phyloP scores from a whole-genome alignment of 106 monocot genomes.

The Allium fistulosum region DNA sequence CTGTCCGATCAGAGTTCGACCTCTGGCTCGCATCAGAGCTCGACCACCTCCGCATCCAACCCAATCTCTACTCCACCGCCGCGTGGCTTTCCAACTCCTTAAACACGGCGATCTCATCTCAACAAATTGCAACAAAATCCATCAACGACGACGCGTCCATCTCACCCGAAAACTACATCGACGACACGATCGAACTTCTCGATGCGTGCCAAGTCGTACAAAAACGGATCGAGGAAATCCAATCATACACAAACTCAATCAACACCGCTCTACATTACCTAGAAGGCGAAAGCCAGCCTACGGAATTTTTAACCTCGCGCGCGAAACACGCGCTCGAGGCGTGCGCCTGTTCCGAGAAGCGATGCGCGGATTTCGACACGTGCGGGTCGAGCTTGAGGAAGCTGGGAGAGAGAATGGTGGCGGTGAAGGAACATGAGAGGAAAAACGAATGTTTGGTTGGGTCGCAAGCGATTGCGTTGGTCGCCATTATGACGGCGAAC shows the following conservation, averaged over 20 bases:
- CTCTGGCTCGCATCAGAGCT: conserved; percentile 39
- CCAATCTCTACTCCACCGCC: conserved; percentile 6
- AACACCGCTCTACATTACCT: conserved; percentile 19
- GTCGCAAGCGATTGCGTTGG: conserved; percentile 21
- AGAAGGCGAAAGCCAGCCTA: conserved; percentile 1
- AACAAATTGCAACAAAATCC: background rate
- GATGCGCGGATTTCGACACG: conserved; percentile 24
- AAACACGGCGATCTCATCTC: conserved; percentile 14
- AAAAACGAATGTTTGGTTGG: conserved; percentile 20
- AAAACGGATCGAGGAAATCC: conserved; percentile 18
- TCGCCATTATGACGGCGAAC: conserved; percentile 11
- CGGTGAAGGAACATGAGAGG: background rate
- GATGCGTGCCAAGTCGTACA: conserved; percentile 35
- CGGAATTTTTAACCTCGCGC: background rate
- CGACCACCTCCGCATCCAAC: conserved; percentile 20
- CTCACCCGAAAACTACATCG: conserved; percentile 11
- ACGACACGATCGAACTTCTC: conserved; percentile 27
- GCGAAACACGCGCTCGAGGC: conserved; percentile 11
- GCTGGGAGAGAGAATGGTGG: conserved; percentile 18
- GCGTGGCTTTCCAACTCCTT: conserved; percentile 22
- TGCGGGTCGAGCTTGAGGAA: conserved; percentile 35
- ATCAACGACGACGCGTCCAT: background rate
- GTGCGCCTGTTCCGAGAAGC: conserved; percentile 27
- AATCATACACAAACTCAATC: conserved; percentile 7
- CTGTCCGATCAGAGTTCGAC: conserved; percentile 35